Evolutionary conservation across 78 protist genomes (phyloP).

Genomic region (Speleostelium caveatum): DNA sequence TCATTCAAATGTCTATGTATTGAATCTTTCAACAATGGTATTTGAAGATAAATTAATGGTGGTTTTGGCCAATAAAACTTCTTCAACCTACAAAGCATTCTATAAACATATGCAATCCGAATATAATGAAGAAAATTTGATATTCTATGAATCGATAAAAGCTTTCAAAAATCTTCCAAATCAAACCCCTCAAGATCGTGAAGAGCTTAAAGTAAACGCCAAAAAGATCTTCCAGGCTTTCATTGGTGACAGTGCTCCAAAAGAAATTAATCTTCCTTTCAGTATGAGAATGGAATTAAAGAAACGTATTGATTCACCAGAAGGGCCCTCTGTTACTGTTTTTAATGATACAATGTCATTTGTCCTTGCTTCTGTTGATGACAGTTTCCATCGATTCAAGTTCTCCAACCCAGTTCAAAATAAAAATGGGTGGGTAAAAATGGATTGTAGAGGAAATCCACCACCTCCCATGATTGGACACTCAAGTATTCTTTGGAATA

Average conservation of each 20-base stretch:
- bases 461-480: conserved; percentile 71
- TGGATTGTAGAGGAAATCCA: conserved; percentile 8
- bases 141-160: conserved; percentile 46
- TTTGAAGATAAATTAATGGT: conserved; percentile 51
- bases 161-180: conserved; percentile 24
- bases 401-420: not conserved
- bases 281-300: conserved; percentile 16
- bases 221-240: conserved; percentile 25
- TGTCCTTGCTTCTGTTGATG: conserved; percentile 54
- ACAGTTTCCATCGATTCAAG: conserved; percentile 67
- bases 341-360: conserved; percentile 46
- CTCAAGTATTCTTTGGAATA: conserved; percentile 44
- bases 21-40: conserved; percentile 38
- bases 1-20: conserved; percentile 44
- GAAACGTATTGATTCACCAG: conserved; percentile 12
- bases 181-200: conserved; percentile 44
- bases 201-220: conserved; percentile 13
- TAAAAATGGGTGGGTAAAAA: conserved; percentile 26
- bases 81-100: conserved; percentile 56
- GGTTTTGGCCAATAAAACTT: conserved; percentile 9
- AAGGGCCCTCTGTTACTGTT: not conserved
- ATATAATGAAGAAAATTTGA: conserved; percentile 55
- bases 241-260: conserved; percentile 46
- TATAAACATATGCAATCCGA: conserved; percentile 55
- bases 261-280: conserved; percentile 50